A percentile compares a stretch with the other conserved stretches of the same genome.
Evolutionary conservation across 257 asterid species (phyloP).

Genomic region (Nyctanthes arbortristis): DNA sequence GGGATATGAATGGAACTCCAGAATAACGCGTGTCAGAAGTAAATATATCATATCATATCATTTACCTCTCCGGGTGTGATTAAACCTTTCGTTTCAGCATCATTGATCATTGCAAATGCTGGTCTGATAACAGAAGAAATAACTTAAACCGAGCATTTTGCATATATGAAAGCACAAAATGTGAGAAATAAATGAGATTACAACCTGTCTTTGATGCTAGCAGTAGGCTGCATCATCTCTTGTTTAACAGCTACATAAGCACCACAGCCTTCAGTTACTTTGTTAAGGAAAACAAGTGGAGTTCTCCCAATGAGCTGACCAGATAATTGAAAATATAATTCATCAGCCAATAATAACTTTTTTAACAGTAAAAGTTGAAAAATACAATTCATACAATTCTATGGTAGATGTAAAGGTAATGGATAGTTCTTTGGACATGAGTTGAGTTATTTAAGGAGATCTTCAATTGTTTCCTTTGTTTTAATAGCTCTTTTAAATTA

Average conservation of each 20-base stretch:
- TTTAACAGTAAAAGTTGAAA: no score
- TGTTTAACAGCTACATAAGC: conserved; percentile 92
- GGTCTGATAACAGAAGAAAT: conserved; percentile 47
- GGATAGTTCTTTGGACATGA: no score
- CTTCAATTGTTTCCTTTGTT: no score
- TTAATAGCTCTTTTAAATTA: no score
- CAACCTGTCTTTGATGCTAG: conserved; percentile 99
- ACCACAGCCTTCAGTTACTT: conserved; percentile 85
- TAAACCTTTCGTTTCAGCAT: conserved; percentile 86
- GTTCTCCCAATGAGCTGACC: conserved; percentile 95
- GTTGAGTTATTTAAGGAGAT: no score
- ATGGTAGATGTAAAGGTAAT: no score
- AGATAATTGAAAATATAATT: conserved; percentile 7
- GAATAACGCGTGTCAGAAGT: background rate
- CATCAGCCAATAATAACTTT: background rate
- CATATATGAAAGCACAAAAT: background rate
- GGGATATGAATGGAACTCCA: background rate
- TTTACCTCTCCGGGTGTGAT: conserved; percentile 85
- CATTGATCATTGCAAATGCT: conserved; percentile 80
- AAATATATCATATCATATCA: background rate
- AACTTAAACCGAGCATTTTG: background rate
- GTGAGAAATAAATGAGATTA: conserved; percentile 11
- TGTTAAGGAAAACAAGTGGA: conserved; percentile 85
- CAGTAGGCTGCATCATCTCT: conserved; percentile 97
- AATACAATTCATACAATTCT: no score